Evolutionary conservation across 2,329 filamentous ascomycete species (phyloP), one percentile per base, ranked within the genome.

Genomic region (Tolypocladium tundrense): DNA sequence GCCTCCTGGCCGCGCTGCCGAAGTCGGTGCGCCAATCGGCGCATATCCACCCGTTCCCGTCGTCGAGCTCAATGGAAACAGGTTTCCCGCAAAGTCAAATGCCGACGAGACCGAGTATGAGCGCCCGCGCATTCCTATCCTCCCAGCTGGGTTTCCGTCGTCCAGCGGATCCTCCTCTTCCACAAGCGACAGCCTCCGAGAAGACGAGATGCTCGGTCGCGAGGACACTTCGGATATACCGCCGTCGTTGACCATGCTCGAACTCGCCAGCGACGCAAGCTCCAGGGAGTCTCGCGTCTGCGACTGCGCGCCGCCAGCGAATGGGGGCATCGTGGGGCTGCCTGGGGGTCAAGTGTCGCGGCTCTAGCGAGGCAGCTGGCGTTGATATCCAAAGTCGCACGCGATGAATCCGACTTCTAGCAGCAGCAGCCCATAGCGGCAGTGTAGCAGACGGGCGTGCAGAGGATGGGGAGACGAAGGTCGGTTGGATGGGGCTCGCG

Each of bases 1-100:
- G 55, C 79, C 79, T 11, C 67, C 61, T 10, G 70, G 67, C 14
- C 73, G 68, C 37, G 76, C 74, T 10, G 77, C 70, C 14, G 86
- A 82, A 7, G 85, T 85, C 42, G 91, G 86, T 33, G 88, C 87
- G 40, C 91, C 93, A 19, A 99, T 80, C 14, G 91, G 90, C 48
- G 92, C 90, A 74, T 99, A 99, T 43, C 88, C 84, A 57, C 83
- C 73, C 52, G 79, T 80, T 8, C 80, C 84, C 4, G 88, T 78
- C 1, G 90, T 93, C 53, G 92, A 91, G 55, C 91, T 94, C 54
- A 99, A 79, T 0, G 94, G 94, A 67, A 97, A 97, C 51, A 99
- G 80, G 66, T 91, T 95, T 58, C 88, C 85, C n/a, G 90, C 87
- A 71, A 97, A 97, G 75, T 97, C 93, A 73, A 99, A 99, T 57